These are phyloP conservation scores for Boletus subcaerulescens DNA, from an alignment of 768 basidiomycete genomes.

Conservation along the genomic window DNA sequence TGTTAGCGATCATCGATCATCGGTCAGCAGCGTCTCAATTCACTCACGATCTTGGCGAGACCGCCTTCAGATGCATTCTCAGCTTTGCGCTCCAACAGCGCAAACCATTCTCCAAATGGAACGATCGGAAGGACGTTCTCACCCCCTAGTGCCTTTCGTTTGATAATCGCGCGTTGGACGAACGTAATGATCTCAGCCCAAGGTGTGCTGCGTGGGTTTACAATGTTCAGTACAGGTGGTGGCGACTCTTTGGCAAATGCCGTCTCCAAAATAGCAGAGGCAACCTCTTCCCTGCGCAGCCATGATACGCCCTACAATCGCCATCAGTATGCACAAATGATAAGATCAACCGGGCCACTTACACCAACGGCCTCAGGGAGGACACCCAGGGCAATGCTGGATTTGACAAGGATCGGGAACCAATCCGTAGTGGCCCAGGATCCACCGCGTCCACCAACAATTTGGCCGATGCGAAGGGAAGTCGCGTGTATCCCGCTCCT, in stretches of 20 bases:
- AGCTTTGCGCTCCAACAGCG: slow-evolving; percentile 21
- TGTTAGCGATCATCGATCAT: background rate
- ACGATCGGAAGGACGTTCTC: slow-evolving; percentile 27
- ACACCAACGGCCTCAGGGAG: slow-evolving; percentile 33
- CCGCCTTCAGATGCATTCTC: slow-evolving; percentile 23
- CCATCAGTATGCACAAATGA: background rate
- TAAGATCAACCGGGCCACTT: slow-evolving; percentile 8
- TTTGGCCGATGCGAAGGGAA: slow-evolving; percentile 34
- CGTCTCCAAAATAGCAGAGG: slow-evolving; percentile 31
- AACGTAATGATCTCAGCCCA: slow-evolving; percentile 32
- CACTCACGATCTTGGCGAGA: slow-evolving; percentile 31
- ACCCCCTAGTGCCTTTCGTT: background rate
- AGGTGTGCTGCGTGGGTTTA: slow-evolving; percentile 35
- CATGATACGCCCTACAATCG: slow-evolving; percentile 32
- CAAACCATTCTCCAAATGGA: slow-evolving; percentile 35
- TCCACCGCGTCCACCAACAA: slow-evolving; percentile 39
- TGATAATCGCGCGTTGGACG: slow-evolving; percentile 19
- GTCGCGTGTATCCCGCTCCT: slow-evolving; percentile 26
- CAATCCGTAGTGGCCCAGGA: slow-evolving; percentile 45
- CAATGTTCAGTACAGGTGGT: slow-evolving; percentile 33
- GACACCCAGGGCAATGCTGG: slow-evolving; percentile 25
- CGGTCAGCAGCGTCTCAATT: background rate
- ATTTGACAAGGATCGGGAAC: slow-evolving; percentile 42
- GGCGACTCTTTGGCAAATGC: slow-evolving; percentile 16
- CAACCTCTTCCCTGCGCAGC: slow-evolving; percentile 41